Evolutionary conservation across 2,329 filamentous ascomycete genomes (phyloP).

Genomic region (Fusarium luffae): DNA sequence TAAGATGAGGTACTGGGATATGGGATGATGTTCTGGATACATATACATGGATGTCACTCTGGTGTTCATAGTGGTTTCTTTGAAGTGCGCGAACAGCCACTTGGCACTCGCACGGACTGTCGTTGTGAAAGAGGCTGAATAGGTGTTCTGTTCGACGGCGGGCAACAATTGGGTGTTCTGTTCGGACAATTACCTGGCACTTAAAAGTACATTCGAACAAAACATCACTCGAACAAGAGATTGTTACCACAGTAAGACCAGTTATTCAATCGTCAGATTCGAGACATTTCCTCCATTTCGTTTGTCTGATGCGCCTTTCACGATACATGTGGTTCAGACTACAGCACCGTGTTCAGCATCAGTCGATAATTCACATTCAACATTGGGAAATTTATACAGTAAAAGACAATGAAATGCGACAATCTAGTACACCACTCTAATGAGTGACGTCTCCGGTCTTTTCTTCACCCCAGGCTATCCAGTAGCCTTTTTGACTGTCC

Average conservation of each 20-base stretch:
- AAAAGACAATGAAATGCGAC: background rate
- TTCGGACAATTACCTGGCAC: background rate
- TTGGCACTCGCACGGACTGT: background rate
- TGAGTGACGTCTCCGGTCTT: background rate
- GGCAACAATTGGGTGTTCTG: background rate
- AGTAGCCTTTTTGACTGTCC: background rate
- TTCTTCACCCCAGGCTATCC: background rate
- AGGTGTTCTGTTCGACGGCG: background rate
- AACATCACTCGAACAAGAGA: background rate
- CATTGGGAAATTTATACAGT: rapidly evolving
- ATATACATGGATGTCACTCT: background rate
- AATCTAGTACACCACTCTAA: background rate
- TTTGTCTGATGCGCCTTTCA: background rate
- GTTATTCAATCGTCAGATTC: background rate
- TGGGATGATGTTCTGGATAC: background rate
- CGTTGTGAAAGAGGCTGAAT: background rate
- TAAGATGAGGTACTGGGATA: no score
- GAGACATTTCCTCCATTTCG: no score
- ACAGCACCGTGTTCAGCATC: background rate
- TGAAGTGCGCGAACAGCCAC: background rate
- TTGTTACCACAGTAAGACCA: background rate
- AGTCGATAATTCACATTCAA: background rate
- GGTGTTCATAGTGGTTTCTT: background rate
- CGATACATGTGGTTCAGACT: background rate
- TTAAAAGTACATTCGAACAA: background rate